A percentile compares a stretch with the other conserved stretches of the same genome.
phyloP scores from a whole-genome alignment of 495 filamentous ascomycete species.

The Aspergillus wentii region DNA sequence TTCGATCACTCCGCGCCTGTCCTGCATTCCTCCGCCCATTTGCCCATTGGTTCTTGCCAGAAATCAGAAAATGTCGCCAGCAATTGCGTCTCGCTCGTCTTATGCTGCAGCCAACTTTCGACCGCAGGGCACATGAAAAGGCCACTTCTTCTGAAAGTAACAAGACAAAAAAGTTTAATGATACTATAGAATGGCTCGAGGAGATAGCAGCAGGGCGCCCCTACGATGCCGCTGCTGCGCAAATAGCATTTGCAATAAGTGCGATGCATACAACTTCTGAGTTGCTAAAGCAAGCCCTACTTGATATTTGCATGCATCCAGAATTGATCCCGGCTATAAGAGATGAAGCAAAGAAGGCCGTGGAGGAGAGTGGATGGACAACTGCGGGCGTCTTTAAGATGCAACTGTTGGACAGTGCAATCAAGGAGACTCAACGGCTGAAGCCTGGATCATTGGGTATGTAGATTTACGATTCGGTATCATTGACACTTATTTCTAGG shows the following conservation, averaged over 20 bases:
- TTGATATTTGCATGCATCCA: constrained; percentile 33
- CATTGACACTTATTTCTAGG: neutral
- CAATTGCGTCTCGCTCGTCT: constrained; percentile 6
- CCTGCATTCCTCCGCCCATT: constrained; percentile 33
- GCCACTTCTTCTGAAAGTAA: neutral
- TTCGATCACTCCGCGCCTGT: constrained; percentile 25
- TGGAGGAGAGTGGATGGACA: constrained; percentile 23
- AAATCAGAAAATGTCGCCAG: constrained; percentile 1
- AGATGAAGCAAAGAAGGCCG: constrained; percentile 16
- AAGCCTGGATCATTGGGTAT: constrained; percentile 20
- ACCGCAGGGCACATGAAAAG: neutral
- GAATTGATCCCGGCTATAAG: constrained; percentile 24
- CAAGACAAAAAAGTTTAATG: constrained; percentile 1
- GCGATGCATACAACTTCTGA: constrained; percentile 30
- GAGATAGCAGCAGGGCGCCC: constrained; percentile 8
- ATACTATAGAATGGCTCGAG: constrained; percentile 16
- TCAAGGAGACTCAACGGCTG: constrained; percentile 26
- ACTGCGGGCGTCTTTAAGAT: constrained; percentile 38
- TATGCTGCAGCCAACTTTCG: constrained; percentile 4
- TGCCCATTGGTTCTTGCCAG: constrained; percentile 14
- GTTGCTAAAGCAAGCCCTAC: constrained; percentile 23
- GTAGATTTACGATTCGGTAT: no score
- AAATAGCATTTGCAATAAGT: constrained; percentile 13
- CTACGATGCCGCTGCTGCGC: constrained; percentile 12
- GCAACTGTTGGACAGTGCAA: constrained; percentile 31